These are phyloP conservation scores for Durio zibethinus DNA, from an alignment of 345 rosid species.

Conservation along the genomic window DNA sequence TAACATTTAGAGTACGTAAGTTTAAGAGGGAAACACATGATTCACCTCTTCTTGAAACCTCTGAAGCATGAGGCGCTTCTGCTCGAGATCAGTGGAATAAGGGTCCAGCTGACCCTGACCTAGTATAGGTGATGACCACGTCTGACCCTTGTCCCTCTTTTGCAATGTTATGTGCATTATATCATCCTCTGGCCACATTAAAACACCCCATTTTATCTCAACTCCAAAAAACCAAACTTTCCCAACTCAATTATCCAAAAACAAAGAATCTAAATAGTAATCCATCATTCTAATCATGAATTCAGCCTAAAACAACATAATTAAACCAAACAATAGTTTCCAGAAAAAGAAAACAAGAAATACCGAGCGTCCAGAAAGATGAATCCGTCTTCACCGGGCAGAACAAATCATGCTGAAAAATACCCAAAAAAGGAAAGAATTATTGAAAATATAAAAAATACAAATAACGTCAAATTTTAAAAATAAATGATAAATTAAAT, in stretches of 20 bases:
- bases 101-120: constrained; percentile 84
- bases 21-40: neutral
- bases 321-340: neutral
- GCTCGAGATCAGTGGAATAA: constrained; percentile 63
- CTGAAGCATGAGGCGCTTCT: constrained; percentile 91
- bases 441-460: neutral
- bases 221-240: neutral
- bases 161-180: constrained; percentile 79
- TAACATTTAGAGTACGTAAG: neutral
- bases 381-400: constrained; percentile 82
- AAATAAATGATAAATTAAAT: neutral
- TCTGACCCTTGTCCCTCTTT: constrained; percentile 90
- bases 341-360: neutral
- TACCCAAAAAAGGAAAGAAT: neutral
- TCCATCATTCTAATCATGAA: neutral
- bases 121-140: constrained; percentile 78
- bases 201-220: constrained; percentile 6
- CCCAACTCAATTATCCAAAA: neutral
- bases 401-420: constrained; percentile 64
- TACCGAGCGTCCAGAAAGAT: constrained; percentile 92
- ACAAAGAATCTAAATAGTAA: neutral
- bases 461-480: neutral
- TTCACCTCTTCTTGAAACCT: constrained; percentile 95
- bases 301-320: neutral
- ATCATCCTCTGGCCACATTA: constrained; percentile 58